These are phyloP conservation scores for Tephrocybe sp. DNA, from an alignment of 768 basidiomycete genomes.

Conservation along the genomic window DNA sequence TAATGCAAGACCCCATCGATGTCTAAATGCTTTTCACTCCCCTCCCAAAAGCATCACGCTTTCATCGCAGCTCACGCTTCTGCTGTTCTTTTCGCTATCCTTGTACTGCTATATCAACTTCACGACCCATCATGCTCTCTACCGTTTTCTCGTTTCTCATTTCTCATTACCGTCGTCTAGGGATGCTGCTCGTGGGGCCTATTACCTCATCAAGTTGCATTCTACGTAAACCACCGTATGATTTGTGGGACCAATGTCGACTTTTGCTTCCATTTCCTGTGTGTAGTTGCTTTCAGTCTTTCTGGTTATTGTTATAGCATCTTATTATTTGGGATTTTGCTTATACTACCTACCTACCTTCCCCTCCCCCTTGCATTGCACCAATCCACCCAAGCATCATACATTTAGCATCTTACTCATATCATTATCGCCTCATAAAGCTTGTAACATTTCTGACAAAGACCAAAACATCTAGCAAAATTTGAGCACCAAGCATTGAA, in stretches of 20 bases:
- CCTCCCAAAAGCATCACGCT: background rate
- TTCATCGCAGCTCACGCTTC: background rate
- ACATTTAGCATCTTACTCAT: slow-evolving; percentile 10
- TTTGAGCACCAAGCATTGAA: too few relatives aligned
- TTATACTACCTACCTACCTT: background rate
- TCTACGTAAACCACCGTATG: too few relatives aligned
- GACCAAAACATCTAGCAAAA: background rate
- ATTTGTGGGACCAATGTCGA: slow-evolving; percentile 29
- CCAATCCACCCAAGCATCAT: slow-evolving; percentile 6
- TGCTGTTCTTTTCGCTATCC: slow-evolving; percentile 13
- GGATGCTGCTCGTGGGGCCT: background rate
- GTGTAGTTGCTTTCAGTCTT: slow-evolving; percentile 59
- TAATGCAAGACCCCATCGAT: slow-evolving; percentile 25
- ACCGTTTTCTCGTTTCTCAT: slow-evolving; percentile 1
- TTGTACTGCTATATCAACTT: slow-evolving; percentile 13
- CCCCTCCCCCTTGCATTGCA: background rate
- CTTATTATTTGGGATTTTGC: slow-evolving; percentile 10
- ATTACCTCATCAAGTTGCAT: background rate
- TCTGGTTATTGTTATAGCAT: slow-evolving; percentile 18
- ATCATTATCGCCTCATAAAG: slow-evolving; percentile 15
- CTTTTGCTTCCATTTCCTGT: slow-evolving; percentile 38
- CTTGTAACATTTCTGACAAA: slow-evolving; percentile 1
- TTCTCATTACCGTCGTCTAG: background rate
- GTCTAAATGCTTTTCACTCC: slow-evolving; percentile 10
- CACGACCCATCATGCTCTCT: slow-evolving; percentile 8